These are phyloP conservation scores for Mortierella alpina DNA, from an alignment of 192 early-diverging fungal genomes.

Conservation along the genomic window DNA sequence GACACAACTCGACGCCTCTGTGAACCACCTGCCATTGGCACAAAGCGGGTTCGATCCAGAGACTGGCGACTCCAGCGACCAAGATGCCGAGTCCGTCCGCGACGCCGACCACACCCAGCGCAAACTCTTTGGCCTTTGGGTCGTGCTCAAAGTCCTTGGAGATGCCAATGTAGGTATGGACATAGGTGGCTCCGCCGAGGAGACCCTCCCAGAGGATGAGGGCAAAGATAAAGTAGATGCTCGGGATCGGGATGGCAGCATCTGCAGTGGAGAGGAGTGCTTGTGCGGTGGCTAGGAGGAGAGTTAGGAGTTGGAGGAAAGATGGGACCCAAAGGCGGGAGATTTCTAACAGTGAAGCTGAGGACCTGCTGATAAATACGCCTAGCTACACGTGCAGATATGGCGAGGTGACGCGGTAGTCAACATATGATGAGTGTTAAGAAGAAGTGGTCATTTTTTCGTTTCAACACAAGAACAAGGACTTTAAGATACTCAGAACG, in stretches of 20 bases:
- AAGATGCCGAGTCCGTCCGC: slow-evolving; percentile 55
- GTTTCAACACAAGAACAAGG: neutral
- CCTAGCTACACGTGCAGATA: slow-evolving; percentile 25
- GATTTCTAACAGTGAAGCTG: slow-evolving; percentile 40
- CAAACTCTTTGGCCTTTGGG: slow-evolving; percentile 54
- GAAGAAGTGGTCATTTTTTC: neutral
- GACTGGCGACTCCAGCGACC: slow-evolving; percentile 48
- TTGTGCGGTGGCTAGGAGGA: slow-evolving; percentile 39
- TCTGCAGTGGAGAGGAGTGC: slow-evolving; percentile 17
- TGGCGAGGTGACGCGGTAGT: too few relatives aligned
- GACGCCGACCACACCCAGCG: slow-evolving; percentile 54
- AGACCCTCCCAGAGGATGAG: slow-evolving; percentile 58
- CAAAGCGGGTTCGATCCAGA: slow-evolving; percentile 52
- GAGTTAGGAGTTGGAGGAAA: slow-evolving; percentile 33
- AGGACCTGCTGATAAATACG: slow-evolving; percentile 57
- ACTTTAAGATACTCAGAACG: neutral
- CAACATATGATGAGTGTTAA: neutral
- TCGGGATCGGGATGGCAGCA: slow-evolving; percentile 29
- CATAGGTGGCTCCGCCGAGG: slow-evolving; percentile 57
- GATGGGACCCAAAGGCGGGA: slow-evolving; percentile 53
- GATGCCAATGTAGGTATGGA: slow-evolving; percentile 54
- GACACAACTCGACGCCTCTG: slow-evolving; percentile 31
- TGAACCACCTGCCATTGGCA: slow-evolving; percentile 45
- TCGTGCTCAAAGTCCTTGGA: slow-evolving; percentile 39
- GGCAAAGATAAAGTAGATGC: slow-evolving; percentile 51